A percentile compares a stretch with the other conserved stretches of the same genome.
Evolutionary conservation across 192 early-diverging fungal genomes (phyloP).

Genomic region (Backusella morwellensis): DNA sequence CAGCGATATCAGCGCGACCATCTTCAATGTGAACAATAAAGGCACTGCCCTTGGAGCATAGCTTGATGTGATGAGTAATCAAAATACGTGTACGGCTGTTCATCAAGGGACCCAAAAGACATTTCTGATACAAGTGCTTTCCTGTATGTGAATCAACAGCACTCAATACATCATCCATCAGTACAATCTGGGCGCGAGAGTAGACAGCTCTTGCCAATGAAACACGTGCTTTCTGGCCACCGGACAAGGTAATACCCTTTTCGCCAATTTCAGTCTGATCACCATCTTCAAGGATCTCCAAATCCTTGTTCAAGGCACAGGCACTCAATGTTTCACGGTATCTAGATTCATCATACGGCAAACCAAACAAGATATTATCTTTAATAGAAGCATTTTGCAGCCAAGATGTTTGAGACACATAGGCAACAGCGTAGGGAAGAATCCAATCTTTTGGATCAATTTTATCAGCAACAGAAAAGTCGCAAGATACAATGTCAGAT

Average conservation of each 20-base stretch:
- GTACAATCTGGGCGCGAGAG: slow-evolving; percentile 56
- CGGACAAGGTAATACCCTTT: slow-evolving; percentile 80
- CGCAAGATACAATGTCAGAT: slow-evolving; percentile 62
- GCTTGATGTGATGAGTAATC: slow-evolving; percentile 77
- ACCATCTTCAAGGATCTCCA: slow-evolving; percentile 78
- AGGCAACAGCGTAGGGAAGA: slow-evolving; percentile 61
- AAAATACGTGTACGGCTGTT: slow-evolving; percentile 73
- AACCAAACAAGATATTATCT: slow-evolving; percentile 70
- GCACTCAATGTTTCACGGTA: slow-evolving; percentile 40
- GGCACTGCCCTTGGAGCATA: slow-evolving; percentile 52
- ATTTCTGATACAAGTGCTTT: slow-evolving; percentile 73
- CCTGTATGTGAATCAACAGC: slow-evolving; percentile 94
- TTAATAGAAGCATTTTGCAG: slow-evolving; percentile 74
- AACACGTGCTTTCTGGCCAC: slow-evolving; percentile 89
- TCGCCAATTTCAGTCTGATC: slow-evolving; percentile 84
- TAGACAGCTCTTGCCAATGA: slow-evolving; percentile 90
- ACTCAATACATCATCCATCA: slow-evolving; percentile 87
- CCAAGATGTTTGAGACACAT: slow-evolving; percentile 70
- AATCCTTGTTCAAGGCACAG: slow-evolving; percentile 80
- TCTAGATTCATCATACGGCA: slow-evolving; percentile 24
- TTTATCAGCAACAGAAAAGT: slow-evolving; percentile 34
- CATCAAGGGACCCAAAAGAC: slow-evolving; percentile 65
- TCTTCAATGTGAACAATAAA: slow-evolving; percentile 52
- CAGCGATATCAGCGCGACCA: slow-evolving; percentile 42
- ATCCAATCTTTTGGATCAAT: slow-evolving; percentile 48